Conservation (phyloP, 805 yeast genomes). For the Wickerhamomyces silvicola region DNA sequence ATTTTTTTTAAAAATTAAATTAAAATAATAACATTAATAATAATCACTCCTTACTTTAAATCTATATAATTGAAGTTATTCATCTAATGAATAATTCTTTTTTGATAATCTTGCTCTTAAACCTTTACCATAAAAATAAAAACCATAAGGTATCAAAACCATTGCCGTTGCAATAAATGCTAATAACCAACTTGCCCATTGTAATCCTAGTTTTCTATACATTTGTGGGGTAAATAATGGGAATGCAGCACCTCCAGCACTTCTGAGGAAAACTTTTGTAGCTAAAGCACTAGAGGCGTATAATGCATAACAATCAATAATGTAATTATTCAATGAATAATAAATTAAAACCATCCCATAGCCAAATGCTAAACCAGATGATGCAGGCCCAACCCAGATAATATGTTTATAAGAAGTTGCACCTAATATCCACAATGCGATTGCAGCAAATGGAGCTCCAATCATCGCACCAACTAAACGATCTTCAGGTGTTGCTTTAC, state of each 20-base stretch:
- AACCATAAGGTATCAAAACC: constrained; percentile 66
- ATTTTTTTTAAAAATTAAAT: too few relatives aligned
- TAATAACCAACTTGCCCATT: constrained; percentile 76
- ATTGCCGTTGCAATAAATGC: constrained; percentile 74
- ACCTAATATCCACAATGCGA: constrained; percentile 73
- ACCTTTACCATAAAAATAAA: constrained; percentile 58
- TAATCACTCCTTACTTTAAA: neutral
- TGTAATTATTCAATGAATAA: constrained; percentile 73
- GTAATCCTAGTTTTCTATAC: constrained; percentile 67
- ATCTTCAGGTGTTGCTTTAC: constrained; percentile 74
- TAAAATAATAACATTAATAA: neutral
- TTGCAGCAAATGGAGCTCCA: constrained; percentile 78
- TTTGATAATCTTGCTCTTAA: constrained; percentile 62
- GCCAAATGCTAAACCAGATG: constrained; percentile 76
- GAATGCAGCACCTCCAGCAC: constrained; percentile 84
- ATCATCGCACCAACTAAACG: constrained; percentile 75
- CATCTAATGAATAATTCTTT: constrained; percentile 44
- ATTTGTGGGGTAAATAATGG: constrained; percentile 77
- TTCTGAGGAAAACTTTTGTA: constrained; percentile 72
- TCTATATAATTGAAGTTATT: constrained; percentile 8
- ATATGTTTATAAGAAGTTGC: constrained; percentile 67
- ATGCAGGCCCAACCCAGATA: constrained; percentile 75
- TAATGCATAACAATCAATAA: constrained; percentile 83
- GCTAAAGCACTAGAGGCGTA: constrained; percentile 79
- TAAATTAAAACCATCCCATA: constrained; percentile 73